These are phyloP conservation scores for Chrysoporthe puriensis DNA, from an alignment of 2,329 filamentous ascomycete species.

Conservation along the genomic window DNA sequence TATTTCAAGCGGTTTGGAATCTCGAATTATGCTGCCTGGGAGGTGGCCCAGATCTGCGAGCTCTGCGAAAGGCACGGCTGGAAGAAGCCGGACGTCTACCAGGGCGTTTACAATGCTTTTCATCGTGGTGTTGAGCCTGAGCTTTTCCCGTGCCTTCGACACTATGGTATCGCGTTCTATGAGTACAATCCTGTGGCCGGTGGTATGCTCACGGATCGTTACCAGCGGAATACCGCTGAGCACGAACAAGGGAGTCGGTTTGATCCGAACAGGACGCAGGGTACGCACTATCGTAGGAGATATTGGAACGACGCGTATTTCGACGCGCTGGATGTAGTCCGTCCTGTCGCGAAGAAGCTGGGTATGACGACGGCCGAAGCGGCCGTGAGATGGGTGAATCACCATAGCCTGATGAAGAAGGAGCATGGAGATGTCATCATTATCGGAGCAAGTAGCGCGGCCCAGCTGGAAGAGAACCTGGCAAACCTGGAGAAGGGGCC, in stretches of 20 bases:
- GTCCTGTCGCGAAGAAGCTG: conserved; percentile 63
- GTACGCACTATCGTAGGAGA: conserved; percentile 52
- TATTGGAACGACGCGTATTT: conserved; percentile 64
- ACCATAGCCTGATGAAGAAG: conserved; percentile 60
- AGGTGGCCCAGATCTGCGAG: conserved; percentile 52
- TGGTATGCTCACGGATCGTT: conserved; percentile 49
- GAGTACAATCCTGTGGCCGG: conserved; percentile 48
- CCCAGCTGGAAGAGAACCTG: conserved; percentile 52
- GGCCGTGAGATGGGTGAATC: conserved; percentile 65
- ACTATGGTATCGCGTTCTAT: conserved; percentile 48
- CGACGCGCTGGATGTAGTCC: conserved; percentile 63
- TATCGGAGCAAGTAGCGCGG: conserved; percentile 50
- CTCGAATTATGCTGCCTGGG: conserved; percentile 50
- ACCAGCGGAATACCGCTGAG: conserved; percentile 34
- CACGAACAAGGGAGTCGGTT: conserved; percentile 42
- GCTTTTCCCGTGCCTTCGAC: conserved; percentile 45
- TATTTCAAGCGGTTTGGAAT: conserved; percentile 49
- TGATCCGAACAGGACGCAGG: conserved; percentile 45
- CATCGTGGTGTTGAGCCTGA: conserved; percentile 43
- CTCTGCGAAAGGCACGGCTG: conserved; percentile 46
- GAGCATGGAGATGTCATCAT: conserved; percentile 48
- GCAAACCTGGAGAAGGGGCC: conserved; percentile 58
- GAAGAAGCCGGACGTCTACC: conserved; percentile 49
- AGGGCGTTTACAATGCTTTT: conserved; percentile 41
- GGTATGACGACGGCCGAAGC: conserved; percentile 65